Conservation (phyloP, 805 yeast species). For the Hanseniaspora lachancei region DNA sequence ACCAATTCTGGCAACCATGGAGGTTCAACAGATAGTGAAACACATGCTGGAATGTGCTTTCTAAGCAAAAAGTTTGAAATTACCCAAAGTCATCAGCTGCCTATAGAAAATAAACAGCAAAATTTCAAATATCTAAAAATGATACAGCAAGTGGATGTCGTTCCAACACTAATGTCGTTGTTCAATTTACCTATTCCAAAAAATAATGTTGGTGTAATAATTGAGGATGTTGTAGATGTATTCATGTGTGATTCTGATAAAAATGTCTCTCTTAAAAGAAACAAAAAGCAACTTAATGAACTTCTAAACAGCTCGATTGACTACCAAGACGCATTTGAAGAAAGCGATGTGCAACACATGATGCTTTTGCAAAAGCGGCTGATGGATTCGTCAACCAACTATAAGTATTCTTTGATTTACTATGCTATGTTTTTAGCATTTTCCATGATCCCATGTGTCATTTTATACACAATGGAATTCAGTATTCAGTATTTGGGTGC, state of each 20-base stretch:
- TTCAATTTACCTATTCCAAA: conserved; percentile 83
- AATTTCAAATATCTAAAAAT: conserved; percentile 42
- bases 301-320: conserved; percentile 13
- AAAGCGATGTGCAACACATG: conserved; percentile 24
- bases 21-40: conserved; percentile 86
- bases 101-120: conserved; percentile 23
- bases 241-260: conserved; percentile 31
- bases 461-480: conserved; percentile 8
- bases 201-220: conserved; percentile 69
- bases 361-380: conserved; percentile 36
- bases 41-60: conserved; percentile 68
- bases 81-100: conserved; percentile 18
- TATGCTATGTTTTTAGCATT: conserved; percentile 20
- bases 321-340: conserved; percentile 5
- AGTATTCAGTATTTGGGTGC: conserved; percentile 10
- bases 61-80: conserved; percentile 46
- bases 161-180: conserved; percentile 72
- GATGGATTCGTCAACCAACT: conserved; percentile 57
- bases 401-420: conserved; percentile 41
- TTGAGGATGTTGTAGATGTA: conserved; percentile 42
- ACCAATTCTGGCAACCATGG: conserved; percentile 93
- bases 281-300: conserved; percentile 43
- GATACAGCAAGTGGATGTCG: conserved; percentile 81
- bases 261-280: conserved; percentile 30
- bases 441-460: conserved; percentile 14